A percentile compares a stretch with the other conserved stretches of the same genome.
phyloP scores from a whole-genome alignment of 805 yeast species.

The Candida vaughaniae region DNA sequence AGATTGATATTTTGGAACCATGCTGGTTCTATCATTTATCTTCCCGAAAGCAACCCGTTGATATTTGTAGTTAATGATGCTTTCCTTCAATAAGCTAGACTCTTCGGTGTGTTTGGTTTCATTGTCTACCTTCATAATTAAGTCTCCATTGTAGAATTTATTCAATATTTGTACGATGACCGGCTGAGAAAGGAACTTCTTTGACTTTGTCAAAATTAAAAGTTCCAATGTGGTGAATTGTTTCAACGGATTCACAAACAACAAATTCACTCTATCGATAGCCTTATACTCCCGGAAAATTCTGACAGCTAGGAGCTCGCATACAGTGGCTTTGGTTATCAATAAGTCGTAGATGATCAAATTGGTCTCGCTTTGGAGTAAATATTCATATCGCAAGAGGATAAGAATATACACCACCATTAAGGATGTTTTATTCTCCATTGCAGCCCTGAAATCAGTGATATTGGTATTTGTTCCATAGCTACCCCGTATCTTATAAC shows the following conservation, averaged over 20 bases:
- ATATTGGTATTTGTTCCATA: constrained; percentile 10
- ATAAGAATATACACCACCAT: constrained; percentile 32
- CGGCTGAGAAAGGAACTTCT: constrained; percentile 52
- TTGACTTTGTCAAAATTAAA: constrained; percentile 52
- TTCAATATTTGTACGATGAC: constrained; percentile 45
- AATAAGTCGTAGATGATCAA: constrained; percentile 36
- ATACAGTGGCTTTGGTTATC: constrained; percentile 47
- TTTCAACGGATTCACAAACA: constrained; percentile 43
- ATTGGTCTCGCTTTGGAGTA: constrained; percentile 39
- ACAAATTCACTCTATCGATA: constrained; percentile 41
- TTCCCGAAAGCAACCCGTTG: constrained; percentile 30
- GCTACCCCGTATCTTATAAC: constrained; percentile 30
- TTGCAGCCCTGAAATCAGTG: constrained; percentile 20
- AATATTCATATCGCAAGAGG: constrained; percentile 36
- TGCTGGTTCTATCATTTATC: constrained; percentile 28
- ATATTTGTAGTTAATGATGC: constrained; percentile 30
- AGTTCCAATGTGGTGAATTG: constrained; percentile 50
- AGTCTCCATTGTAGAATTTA: constrained; percentile 52
- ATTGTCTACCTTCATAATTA: constrained; percentile 26
- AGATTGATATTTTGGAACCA: constrained; percentile 43
- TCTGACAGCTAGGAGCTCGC: constrained; percentile 53
- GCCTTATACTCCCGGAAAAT: constrained; percentile 47
- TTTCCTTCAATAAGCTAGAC: constrained; percentile 16
- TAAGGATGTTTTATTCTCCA: constrained; percentile 20
- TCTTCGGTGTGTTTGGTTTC: constrained; percentile 15